These are phyloP conservation scores for Phytophthora hybrid DNA, from an alignment of 352 stramenopile species.

Conservation along the genomic window DNA sequence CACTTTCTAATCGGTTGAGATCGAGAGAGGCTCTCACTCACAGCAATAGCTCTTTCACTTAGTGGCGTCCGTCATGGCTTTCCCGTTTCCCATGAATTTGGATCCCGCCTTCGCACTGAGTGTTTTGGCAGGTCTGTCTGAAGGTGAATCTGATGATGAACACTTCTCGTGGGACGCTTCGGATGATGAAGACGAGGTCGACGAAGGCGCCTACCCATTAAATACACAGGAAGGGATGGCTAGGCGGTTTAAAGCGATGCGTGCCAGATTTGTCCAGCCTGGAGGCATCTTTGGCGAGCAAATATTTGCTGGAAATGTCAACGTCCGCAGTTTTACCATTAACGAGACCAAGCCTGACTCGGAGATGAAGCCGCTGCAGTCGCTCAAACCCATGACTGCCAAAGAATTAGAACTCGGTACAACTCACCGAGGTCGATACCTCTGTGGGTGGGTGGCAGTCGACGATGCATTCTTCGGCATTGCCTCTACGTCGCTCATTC, in stretches of 20 bases:
- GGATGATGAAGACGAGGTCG: constrained; percentile 7
- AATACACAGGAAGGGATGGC: constrained; percentile 26
- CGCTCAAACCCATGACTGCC: constrained; percentile 34
- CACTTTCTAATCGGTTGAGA: too few species aligned
- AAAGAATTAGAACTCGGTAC: constrained; percentile 32
- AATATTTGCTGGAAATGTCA: background rate
- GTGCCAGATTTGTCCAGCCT: constrained; percentile 23
- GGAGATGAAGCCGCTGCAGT: constrained; percentile 13
- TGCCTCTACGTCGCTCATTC: constrained; percentile 24
- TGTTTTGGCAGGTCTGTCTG: constrained; percentile 10
- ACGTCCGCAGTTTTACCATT: background rate
- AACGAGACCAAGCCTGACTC: constrained; percentile 20
- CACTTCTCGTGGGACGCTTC: background rate
- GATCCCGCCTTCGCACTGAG: constrained; percentile 16
- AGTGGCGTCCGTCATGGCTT: constrained; percentile 10
- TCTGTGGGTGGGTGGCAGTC: constrained; percentile 43
- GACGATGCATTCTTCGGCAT: constrained; percentile 41
- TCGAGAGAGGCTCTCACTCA: too few species aligned
- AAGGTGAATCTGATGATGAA: constrained; percentile 8
- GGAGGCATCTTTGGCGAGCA: constrained; percentile 28
- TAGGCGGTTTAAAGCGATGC: constrained; percentile 34
- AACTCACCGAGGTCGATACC: constrained; percentile 42
- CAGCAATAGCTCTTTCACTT: too few species aligned
- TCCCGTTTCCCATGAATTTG: constrained; percentile 3
- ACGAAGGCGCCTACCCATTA: constrained; percentile 1